Evolutionary conservation across 495 filamentous ascomycete genomes (phyloP), one percentile per base, ranked within the genome.

Genomic region (Aspergillus carlsbadensis): DNA sequence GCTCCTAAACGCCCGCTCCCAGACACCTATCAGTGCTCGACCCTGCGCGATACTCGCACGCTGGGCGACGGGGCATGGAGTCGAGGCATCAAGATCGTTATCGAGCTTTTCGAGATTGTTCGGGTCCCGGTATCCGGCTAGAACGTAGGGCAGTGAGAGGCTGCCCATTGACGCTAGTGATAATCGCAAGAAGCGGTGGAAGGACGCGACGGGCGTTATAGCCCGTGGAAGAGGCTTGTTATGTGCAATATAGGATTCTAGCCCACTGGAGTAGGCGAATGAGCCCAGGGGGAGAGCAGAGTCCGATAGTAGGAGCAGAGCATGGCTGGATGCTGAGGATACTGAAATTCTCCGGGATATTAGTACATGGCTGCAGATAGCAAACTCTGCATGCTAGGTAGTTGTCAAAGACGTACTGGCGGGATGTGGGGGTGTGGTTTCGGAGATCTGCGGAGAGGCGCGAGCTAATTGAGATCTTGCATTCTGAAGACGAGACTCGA

Each of bases 161-260:
- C 83, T 84, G 35, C 90, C 86, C 70, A 92, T 80, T 10, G 90
- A 90, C 29, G 82, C 78, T 21, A 97, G 74, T 13, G 92, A 94
- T 11, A 93, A 74, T 20, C 79, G 79, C 35, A 98, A 81, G 78
- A 97, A 98, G 42, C 78, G 72, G 57, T 86, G 70, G 71, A 96
- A 91, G 24, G 81, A 68, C 17, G 72, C 47, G 24, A 74, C 57
- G 11, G 62, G 67, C 45, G 64, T 66, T 52, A 71, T 54, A 40
- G 70, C 66, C 39, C 57, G 51, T 34, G 74, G 72, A 14, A 68
- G 62, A 33, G 80, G 74, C 35, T 72, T 78, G 49, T 86, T 82
- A 76, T 98, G 94, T 2, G 90, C 87, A 24, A 96, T 84, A 70
- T 91, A 97, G 47, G 92, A 97, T 69, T 99, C 94, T 31, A 99